These are phyloP conservation scores for Rosa multiflora DNA, from an alignment of 306 rosid species.

Conservation along the genomic window DNA sequence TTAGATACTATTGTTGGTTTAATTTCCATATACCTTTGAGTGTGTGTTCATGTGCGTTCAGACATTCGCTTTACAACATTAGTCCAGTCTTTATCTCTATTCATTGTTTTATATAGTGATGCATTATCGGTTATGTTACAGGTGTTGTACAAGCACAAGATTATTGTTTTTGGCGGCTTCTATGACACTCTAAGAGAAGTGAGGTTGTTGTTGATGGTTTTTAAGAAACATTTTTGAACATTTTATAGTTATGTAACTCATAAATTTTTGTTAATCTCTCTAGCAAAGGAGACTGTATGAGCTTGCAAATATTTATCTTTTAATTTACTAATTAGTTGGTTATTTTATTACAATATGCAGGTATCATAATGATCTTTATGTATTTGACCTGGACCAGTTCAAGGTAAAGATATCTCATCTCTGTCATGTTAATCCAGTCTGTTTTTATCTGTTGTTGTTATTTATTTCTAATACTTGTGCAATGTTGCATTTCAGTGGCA, in stretches of 20 bases:
- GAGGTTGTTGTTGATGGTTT: slow-evolving; percentile 66
- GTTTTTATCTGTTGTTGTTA: not conserved
- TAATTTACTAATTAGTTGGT: not conserved
- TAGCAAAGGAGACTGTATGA: not conserved
- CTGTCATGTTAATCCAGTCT: slow-evolving; percentile 15
- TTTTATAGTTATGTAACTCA: slow-evolving; percentile 17
- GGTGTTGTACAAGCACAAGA: slow-evolving; percentile 97
- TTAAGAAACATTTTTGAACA: slow-evolving; percentile 20
- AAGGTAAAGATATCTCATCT: slow-evolving; percentile 54
- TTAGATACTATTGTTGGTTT: slow-evolving; percentile 8
- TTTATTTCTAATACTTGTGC: slow-evolving; percentile 15
- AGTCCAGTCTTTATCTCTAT: not conserved
- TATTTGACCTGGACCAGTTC: slow-evolving; percentile 91
- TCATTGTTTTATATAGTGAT: not conserved
- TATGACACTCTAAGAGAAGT: slow-evolving; percentile 98
- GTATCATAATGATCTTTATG: slow-evolving; percentile 85
- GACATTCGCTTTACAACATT: not conserved
- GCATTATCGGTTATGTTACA: slow-evolving; percentile 41
- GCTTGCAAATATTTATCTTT: not conserved
- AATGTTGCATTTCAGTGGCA: slow-evolving; percentile 73
- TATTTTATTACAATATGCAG: slow-evolving; percentile 42
- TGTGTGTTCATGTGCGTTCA: not conserved
- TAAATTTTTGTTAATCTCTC: not conserved
- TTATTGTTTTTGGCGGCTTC: slow-evolving; percentile 96
- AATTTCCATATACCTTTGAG: not conserved